Conservation (phyloP, 129 eudicot species). For the Lactuca saligna region DNA sequence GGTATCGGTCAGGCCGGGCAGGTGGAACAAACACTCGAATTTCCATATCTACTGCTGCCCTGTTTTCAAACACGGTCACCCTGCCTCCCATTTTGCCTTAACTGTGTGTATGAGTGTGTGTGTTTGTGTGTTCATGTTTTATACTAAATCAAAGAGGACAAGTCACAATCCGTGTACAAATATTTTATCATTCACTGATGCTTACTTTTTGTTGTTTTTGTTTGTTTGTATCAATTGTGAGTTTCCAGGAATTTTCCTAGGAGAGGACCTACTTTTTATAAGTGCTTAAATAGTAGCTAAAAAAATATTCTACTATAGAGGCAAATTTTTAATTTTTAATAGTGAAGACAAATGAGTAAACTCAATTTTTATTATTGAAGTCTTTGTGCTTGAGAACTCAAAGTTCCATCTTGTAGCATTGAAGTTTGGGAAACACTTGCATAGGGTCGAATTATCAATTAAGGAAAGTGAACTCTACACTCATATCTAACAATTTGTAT, state of each 20-base stretch:
- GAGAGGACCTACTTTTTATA: not conserved
- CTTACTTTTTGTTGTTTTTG: not conserved
- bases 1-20: conserved; percentile 35
- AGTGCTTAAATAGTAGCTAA: no score
- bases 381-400: no score
- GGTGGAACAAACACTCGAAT: conserved; percentile 44
- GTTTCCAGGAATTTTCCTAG: not conserved
- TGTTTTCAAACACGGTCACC: conserved; percentile 34
- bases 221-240: conserved; percentile 12
- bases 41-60: conserved; percentile 38
- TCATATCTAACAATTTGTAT: no score
- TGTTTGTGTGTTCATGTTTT: not conserved
- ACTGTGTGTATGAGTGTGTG: not conserved
- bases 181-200: conserved; percentile 1
- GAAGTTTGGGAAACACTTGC: no score
- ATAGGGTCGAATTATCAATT: no score
- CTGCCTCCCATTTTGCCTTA: conserved; percentile 28
- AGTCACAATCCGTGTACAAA: conserved; percentile 6
- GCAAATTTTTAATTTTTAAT: no score
- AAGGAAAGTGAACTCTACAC: no score
- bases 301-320: no score
- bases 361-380: no score
- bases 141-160: not conserved
- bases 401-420: no score
- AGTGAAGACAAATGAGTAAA: no score